Conservation (phyloP, 164 flowering plant genomes). For the Stephania japonica region DNA sequence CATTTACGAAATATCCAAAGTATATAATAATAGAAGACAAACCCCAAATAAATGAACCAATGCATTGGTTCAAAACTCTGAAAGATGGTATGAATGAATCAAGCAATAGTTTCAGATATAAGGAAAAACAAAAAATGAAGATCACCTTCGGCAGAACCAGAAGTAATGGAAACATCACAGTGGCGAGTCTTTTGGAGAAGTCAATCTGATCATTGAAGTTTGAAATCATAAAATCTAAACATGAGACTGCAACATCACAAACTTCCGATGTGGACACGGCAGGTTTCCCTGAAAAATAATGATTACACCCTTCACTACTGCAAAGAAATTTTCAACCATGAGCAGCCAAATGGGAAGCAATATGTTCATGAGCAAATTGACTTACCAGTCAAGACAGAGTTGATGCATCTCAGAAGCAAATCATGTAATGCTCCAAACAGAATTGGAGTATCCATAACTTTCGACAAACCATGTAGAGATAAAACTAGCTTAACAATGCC, state of each 20-base stretch:
- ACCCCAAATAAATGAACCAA: slow-evolving; percentile 1
- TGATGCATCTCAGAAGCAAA: slow-evolving; percentile 46
- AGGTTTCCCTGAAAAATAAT: slow-evolving; percentile 33
- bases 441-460: slow-evolving; percentile 28
- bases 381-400: slow-evolving; percentile 38
- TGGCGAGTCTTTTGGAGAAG: slow-evolving; percentile 36
- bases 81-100: not conserved
- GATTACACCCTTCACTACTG: not conserved
- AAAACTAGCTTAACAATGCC: slow-evolving; percentile 62
- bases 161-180: slow-evolving; percentile 60
- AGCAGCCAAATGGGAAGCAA: not conserved
- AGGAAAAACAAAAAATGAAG: slow-evolving; percentile 7
- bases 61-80: not conserved
- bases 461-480: slow-evolving; percentile 45
- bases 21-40: not conserved
- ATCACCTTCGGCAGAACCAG: slow-evolving; percentile 64
- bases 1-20: slow-evolving; percentile 1
- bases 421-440: slow-evolving; percentile 44
- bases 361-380: not conserved
- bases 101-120: not conserved
- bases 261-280: slow-evolving; percentile 30
- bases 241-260: slow-evolving; percentile 44
- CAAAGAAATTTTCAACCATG: not conserved
- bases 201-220: slow-evolving; percentile 25
- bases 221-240: slow-evolving; percentile 40